Conservation (phyloP, 805 yeast species). For the Pichia californica region DNA sequence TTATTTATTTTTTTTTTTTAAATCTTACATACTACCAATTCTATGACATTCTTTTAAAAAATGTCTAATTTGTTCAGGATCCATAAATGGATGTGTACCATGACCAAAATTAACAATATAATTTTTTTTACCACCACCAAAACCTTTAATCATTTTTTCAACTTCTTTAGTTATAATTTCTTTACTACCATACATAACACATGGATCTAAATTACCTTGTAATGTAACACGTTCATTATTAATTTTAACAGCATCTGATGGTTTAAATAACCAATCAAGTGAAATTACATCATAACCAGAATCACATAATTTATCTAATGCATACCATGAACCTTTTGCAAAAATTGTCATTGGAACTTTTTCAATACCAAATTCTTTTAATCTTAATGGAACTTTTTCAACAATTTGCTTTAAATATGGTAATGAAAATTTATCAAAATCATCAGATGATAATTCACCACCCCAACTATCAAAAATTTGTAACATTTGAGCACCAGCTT, state of each 20-base stretch:
- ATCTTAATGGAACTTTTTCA: conserved; percentile 56
- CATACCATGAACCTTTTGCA: conserved; percentile 97
- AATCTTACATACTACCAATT: conserved; percentile 10
- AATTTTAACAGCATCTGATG: conserved; percentile 73
- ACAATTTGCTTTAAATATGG: conserved; percentile 82
- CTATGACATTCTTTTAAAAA: conserved; percentile 60
- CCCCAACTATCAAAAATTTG: conserved; percentile 99
- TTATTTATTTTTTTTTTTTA: neutral
- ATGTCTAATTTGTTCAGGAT: conserved; percentile 79
- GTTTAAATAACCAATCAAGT: conserved; percentile 85
- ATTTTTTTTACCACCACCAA: conserved; percentile 88
- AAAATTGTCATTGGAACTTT: conserved; percentile 82
- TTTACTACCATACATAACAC: conserved; percentile 83
- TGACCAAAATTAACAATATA: conserved; percentile 96
- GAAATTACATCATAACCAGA: conserved; percentile 85
- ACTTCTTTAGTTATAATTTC: conserved; percentile 77
- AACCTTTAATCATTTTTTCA: conserved; percentile 80
- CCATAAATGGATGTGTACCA: conserved; percentile 97
- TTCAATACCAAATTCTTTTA: conserved; percentile 70
- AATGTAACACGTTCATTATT: conserved; percentile 71
- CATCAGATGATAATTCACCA: conserved; percentile 88
- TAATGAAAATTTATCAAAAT: conserved; percentile 80
- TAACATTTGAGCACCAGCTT: conserved; percentile 97
- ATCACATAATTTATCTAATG: conserved; percentile 75
- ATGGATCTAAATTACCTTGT: conserved; percentile 96